Percentiles rank a stretch among this genome's conserved stretches.
Conservation (phyloP, 805 yeast species). For the Starmera caribaea region DNA sequence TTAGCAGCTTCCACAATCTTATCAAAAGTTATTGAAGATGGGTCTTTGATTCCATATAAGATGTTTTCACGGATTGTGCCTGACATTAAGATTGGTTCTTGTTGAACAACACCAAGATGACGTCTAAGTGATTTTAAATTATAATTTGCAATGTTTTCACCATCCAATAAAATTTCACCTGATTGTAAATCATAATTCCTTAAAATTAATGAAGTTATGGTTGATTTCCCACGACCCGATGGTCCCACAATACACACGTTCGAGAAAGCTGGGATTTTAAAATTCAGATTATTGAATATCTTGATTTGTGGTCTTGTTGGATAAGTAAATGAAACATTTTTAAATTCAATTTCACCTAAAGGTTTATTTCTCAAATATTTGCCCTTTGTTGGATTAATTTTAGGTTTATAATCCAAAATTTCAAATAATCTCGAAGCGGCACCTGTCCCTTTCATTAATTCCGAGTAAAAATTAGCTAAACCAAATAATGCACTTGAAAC, state of each 20-base stretch:
- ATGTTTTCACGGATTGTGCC: constrained; percentile 78
- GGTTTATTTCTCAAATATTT: constrained; percentile 26
- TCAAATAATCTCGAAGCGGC: constrained; percentile 93
- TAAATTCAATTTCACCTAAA: constrained; percentile 45
- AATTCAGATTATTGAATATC: constrained; percentile 38
- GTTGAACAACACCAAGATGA: constrained; percentile 65
- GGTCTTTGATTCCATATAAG: constrained; percentile 44
- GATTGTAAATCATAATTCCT: constrained; percentile 41
- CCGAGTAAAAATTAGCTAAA: constrained; percentile 87
- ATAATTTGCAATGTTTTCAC: constrained; percentile 37
- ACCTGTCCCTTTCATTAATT: constrained; percentile 95
- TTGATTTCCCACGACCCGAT: constrained; percentile 90
- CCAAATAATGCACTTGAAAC: constrained; percentile 89
- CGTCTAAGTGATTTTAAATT: constrained; percentile 46
- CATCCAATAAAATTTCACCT: constrained; percentile 42
- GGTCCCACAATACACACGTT: constrained; percentile 72
- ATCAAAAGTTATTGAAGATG: constrained; percentile 36
- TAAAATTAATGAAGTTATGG: constrained; percentile 51
- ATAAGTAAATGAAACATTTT: constrained; percentile 63
- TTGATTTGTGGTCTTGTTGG: constrained; percentile 77
- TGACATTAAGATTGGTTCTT: constrained; percentile 66
- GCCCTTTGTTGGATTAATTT: constrained; percentile 61
- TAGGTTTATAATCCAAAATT: constrained; percentile 66
- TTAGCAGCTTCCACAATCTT: constrained; percentile 37
- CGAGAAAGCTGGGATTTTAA: constrained; percentile 44